A percentile compares a stretch with the other conserved stretches of the same genome.
Conservation (phyloP, 169 alveolate genomes). For the Plasmodium knowlesi region DNA sequence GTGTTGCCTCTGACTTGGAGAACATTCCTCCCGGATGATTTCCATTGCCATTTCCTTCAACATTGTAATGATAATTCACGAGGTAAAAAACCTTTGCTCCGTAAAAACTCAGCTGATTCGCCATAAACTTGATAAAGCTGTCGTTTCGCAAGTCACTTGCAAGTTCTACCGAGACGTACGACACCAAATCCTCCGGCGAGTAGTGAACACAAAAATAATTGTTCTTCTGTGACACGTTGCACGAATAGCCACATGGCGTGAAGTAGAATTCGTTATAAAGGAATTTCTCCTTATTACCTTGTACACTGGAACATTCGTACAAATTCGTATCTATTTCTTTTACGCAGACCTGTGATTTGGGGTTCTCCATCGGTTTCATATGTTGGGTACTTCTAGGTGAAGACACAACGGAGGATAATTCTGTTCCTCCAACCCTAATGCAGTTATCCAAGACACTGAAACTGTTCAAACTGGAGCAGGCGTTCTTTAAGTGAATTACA, state of each 20-base stretch:
- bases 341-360: neutral
- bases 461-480: neutral
- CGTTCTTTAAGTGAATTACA: neutral
- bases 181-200: constrained; percentile 61
- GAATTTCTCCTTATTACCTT: constrained; percentile 17
- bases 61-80: constrained; percentile 10
- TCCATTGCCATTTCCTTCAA: neutral
- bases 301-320: constrained; percentile 20
- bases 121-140: constrained; percentile 18
- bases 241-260: constrained; percentile 66
- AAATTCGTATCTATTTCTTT: constrained; percentile 27
- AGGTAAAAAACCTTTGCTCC: constrained; percentile 15
- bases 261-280: constrained; percentile 53
- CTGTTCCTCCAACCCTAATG: neutral
- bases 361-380: neutral
- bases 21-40: neutral
- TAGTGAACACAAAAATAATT: constrained; percentile 72
- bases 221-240: constrained; percentile 32
- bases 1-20: neutral
- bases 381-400: neutral
- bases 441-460: neutral
- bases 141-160: neutral
- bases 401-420: neutral
- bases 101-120: constrained; percentile 58
- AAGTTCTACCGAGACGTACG: constrained; percentile 69